A percentile compares a stretch with the other conserved stretches of the same genome.
phyloP scores from a whole-genome alignment of 2,329 filamentous ascomycete genomes.

The Myriangium duriaei region DNA sequence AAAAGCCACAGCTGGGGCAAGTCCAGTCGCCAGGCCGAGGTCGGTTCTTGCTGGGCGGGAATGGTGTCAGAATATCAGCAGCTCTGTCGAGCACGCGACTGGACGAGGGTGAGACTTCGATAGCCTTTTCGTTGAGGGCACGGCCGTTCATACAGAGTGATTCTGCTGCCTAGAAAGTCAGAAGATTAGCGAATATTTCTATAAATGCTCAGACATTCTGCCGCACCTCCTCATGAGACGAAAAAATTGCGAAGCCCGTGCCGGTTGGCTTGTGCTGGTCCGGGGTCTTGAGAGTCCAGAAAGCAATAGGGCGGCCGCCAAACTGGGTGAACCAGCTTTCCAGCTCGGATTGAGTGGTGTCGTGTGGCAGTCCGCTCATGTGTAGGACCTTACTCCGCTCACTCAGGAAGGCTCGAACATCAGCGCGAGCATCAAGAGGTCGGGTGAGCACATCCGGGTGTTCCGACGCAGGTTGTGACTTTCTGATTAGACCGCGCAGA shows the following conservation, averaged over 20 bases:
- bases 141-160: conserved; percentile 98
- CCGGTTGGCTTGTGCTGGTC: conserved; percentile 99
- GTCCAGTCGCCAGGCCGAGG: conserved; percentile 97
- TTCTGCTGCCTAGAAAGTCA: conserved; percentile 62
- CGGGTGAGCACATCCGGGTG: conserved; percentile 90
- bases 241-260: conserved; percentile 95
- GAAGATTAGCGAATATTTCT: conserved; percentile 9
- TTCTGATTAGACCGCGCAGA: conserved; percentile 81
- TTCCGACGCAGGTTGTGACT: conserved; percentile 85
- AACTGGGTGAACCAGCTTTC: conserved; percentile 99
- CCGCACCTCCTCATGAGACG: conserved; percentile 92
- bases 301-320: conserved; percentile 91
- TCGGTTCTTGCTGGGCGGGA: conserved; percentile 96
- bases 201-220: background rate
- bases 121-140: conserved; percentile 95
- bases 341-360: conserved; percentile 95
- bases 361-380: conserved; percentile 92
- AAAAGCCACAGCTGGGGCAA: conserved; percentile 96
- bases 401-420: conserved; percentile 88
- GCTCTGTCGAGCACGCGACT: conserved; percentile 91
- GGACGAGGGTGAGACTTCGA: conserved; percentile 96
- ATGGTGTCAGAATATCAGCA: conserved; percentile 89
- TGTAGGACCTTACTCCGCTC: conserved; percentile 97
- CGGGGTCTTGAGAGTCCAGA: conserved; percentile 94
- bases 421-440: conserved; percentile 91